Percentiles rank a stretch among this genome's conserved stretches.
Conservation (phyloP, 306 rosid species). For the Vigna trinervia region DNA sequence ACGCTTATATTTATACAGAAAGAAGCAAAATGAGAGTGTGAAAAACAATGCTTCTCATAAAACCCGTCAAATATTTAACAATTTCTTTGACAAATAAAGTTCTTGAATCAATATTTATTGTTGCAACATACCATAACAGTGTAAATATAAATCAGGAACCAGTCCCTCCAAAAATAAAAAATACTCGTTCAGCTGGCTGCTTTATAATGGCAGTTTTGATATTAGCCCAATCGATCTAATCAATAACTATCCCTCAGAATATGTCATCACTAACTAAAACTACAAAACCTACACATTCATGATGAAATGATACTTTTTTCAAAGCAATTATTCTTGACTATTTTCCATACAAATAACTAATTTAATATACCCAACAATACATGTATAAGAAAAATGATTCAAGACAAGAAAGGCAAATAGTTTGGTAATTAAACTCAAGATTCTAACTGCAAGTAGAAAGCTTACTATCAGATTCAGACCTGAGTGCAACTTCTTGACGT, state of each 20-base stretch:
- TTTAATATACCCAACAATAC: neutral
- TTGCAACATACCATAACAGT: neutral
- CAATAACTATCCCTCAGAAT: neutral
- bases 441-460: constrained; percentile 33
- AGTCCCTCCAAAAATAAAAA: neutral
- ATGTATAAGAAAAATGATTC: neutral
- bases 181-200: neutral
- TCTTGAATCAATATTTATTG: neutral
- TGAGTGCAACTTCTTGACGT: constrained; percentile 99
- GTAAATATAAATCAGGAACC: neutral
- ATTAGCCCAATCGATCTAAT: neutral
- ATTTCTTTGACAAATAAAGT: neutral
- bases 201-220: neutral
- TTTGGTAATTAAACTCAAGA: neutral
- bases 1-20: neutral
- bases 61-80: neutral
- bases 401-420: neutral
- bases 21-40: neutral
- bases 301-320: neutral
- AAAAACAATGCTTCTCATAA: neutral
- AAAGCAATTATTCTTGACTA: neutral
- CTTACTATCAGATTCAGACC: constrained; percentile 58
- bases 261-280: neutral
- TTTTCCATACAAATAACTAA: neutral
- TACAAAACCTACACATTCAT: neutral